Evolutionary conservation across 805 yeast species (phyloP).

Genomic region (Monosporozyma servazzii): DNA sequence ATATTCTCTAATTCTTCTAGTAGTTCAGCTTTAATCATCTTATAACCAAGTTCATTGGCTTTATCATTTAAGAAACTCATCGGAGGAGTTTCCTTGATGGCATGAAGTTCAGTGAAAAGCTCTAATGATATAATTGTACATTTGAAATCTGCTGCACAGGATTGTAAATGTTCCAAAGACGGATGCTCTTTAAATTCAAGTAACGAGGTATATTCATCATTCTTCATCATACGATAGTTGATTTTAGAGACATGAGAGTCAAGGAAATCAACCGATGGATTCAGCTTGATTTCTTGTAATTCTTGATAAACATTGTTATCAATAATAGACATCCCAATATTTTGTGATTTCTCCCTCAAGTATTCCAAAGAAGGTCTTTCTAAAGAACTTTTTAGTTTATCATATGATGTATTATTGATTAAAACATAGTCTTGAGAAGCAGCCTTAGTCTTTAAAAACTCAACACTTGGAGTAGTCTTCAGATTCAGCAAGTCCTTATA

Average conservation of each 20-base stretch:
- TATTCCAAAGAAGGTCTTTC: constrained; percentile 7
- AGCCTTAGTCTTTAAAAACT: constrained; percentile 1
- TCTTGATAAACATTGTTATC: not conserved
- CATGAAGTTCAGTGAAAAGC: not conserved
- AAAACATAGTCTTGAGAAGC: not conserved
- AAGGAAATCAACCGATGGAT: not conserved
- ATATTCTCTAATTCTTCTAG: not conserved
- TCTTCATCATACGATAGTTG: not conserved
- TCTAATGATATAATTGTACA: not conserved
- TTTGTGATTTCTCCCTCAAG: not conserved
- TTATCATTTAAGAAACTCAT: constrained; percentile 4
- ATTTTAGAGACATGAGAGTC: not conserved
- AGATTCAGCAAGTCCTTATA: not conserved
- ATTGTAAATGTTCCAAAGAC: not conserved
- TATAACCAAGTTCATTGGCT: not conserved
- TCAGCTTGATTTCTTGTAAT: not conserved
- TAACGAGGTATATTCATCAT: not conserved
- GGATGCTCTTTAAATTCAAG: not conserved
- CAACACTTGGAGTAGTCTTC: not conserved
- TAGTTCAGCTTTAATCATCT: not conserved
- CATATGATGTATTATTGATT: not conserved
- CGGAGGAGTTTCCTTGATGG: constrained; percentile 10
- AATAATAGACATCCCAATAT: not conserved
- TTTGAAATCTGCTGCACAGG: not conserved
- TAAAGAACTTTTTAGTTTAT: not conserved